Base-by-base conservation (phyloP, 1,284 basidiomycete species). In the Agaricales sp. region DNA sequence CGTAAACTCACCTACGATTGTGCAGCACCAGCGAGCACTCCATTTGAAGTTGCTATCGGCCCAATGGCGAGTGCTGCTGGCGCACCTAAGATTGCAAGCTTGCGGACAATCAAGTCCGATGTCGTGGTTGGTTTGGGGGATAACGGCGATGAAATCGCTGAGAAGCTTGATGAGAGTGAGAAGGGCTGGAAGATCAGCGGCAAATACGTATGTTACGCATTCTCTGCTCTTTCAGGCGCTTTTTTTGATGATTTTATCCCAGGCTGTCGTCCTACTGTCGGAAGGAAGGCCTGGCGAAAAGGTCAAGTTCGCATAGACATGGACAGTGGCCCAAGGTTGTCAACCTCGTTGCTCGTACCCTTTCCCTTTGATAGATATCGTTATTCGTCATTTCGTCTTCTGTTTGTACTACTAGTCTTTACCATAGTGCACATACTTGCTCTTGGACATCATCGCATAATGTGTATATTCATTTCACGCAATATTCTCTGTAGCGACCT, bases 151-250 rank as follows among this genome's bases (percentile, higher is more conserved):
- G 72, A 78, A 35, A 73, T 85, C 25, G 90, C 90, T 1, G 82
- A 90, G 62, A 77, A 77, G 55, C 73, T 97, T 37, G 92, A 98
- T 66, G 74, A 87, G 59, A 78, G 81, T 45, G 92, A 98, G 63
- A 82, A 87, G 20, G 94, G 94, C 45, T 98, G 94, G 94, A 94
- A 93, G 71, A 97, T 98, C 62, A 91, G 87, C 47, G 92, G 92
- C 47, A 92, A 93, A 87, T 94, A 93, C 61, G 88, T 90, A 62
- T 67, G 83, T 75, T 6, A 51, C 16, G 12, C 45, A 18, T 24
- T 22, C 22, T 24, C 45, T 49, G 41, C 52, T 54, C 45, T 53
- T 48, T 45, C 48, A 24, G 45, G 18, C 47, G 44, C n/a, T n/a
- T n/a, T 21, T 13, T 18, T 20, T 54, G 25, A 49, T 48, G 49